phyloP scores from a whole-genome alignment of 1,284 basidiomycete species.

The Marasmius sp. region DNA sequence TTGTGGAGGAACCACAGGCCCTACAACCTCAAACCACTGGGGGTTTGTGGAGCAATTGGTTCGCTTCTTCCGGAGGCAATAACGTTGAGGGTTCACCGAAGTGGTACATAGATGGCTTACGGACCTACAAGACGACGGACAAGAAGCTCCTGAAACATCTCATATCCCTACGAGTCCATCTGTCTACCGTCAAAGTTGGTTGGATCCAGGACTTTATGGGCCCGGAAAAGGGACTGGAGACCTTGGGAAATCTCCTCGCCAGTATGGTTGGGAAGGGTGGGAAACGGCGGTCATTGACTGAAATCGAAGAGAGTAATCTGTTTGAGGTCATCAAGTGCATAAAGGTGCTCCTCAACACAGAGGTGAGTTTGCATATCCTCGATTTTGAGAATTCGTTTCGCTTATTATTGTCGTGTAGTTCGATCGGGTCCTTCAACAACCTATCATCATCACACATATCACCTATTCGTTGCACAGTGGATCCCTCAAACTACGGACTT shows the following conservation, averaged over 20 bases:
- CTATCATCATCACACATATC: slow-evolving; percentile 72
- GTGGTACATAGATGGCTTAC: slow-evolving; percentile 63
- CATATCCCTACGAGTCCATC: slow-evolving; percentile 81
- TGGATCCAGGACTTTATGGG: slow-evolving; percentile 82
- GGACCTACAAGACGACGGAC: slow-evolving; percentile 50
- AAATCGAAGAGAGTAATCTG: slow-evolving; percentile 69
- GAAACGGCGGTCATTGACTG: slow-evolving; percentile 56
- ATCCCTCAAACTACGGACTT: slow-evolving; percentile 69
- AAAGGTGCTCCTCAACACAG: slow-evolving; percentile 81
- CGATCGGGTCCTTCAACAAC: slow-evolving; percentile 62
- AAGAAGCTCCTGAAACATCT: slow-evolving; percentile 74
- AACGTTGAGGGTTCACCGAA: slow-evolving; percentile 47
- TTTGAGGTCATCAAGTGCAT: slow-evolving; percentile 80
- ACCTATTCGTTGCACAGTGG: slow-evolving; percentile 69
- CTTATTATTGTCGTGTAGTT: slow-evolving; percentile 62
- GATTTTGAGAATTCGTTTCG: slow-evolving; percentile 5
- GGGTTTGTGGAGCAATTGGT: slow-evolving; percentile 75
- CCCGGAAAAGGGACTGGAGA: slow-evolving; percentile 66
- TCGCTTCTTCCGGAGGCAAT: slow-evolving; percentile 62
- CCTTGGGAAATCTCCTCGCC: slow-evolving; percentile 56
- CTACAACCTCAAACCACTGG: slow-evolving; percentile 72
- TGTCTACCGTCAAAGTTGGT: slow-evolving; percentile 77
- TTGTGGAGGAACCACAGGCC: slow-evolving; percentile 28
- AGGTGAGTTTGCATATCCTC: slow-evolving; percentile 48
- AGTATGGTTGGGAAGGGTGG: slow-evolving; percentile 62